Evolutionary conservation across 2,329 filamentous ascomycete species (phyloP).

Genomic region (Metarhizium anisopliae): DNA sequence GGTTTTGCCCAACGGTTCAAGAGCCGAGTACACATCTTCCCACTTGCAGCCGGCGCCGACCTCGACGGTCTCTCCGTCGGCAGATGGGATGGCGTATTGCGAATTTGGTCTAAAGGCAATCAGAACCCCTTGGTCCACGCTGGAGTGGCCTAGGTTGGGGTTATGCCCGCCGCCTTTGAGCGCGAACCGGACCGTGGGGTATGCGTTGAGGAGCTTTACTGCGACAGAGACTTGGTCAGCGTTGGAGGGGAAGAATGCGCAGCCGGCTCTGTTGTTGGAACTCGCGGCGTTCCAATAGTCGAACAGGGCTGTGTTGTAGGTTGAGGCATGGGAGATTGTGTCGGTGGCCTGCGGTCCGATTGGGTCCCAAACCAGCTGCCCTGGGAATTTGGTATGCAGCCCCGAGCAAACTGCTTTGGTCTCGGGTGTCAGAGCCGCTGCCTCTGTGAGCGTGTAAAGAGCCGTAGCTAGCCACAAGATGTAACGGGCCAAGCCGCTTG

Average conservation of each 20-base stretch:
- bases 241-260: slow-evolving; percentile 37
- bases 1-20: slow-evolving; percentile 32
- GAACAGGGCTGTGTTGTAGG: slow-evolving; percentile 7
- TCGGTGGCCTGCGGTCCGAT: slow-evolving; percentile 1
- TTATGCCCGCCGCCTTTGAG: slow-evolving; percentile 50
- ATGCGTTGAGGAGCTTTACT: slow-evolving; percentile 38
- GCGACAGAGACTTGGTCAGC: slow-evolving; percentile 42
- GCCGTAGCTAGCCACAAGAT: background rate
- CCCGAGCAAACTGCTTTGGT: slow-evolving; percentile 9
- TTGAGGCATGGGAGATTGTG: background rate
- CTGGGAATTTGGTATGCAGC: slow-evolving; percentile 7
- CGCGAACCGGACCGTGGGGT: slow-evolving; percentile 38
- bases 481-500: too few species aligned
- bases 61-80: slow-evolving; percentile 27
- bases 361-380: slow-evolving; percentile 11
- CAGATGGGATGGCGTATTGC: slow-evolving; percentile 6
- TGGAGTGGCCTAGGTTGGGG: slow-evolving; percentile 44
- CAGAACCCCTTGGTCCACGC: slow-evolving; percentile 36
- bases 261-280: slow-evolving; percentile 17
- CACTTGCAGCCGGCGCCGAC: slow-evolving; percentile 38
- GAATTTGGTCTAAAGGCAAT: slow-evolving; percentile 20
- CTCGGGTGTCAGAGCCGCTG: slow-evolving; percentile 1
- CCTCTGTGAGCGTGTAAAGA: background rate
- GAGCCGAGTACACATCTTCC: slow-evolving; percentile 28
- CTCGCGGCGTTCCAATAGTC: slow-evolving; percentile 13